Evolutionary conservation across 2,329 filamentous ascomycete species (phyloP), one percentile per base, ranked within the genome.

Genomic region (Aspergillus thermomutatus): DNA sequence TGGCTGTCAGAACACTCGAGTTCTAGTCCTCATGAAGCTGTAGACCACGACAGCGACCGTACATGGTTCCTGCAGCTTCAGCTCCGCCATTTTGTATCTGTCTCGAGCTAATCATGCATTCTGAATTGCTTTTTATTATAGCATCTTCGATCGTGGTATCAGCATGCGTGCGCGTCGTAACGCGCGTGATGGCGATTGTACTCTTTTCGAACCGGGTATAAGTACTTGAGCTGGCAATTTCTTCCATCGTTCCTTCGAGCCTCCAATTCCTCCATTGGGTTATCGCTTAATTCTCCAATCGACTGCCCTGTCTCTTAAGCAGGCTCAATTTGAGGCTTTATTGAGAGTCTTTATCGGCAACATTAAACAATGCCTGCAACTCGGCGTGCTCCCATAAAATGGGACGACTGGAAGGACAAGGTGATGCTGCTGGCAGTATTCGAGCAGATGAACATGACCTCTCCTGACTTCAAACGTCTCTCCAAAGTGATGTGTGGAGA

Each of bases 401-500:
- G 57, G 54, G 49, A 59, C 47, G 54, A 57, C n/a, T 43, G 54
- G 17, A 49, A 50, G 19, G 57, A 59, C 49, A 56, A 54, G 31
- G 53, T 51, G 43, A 46, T 59, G 48, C 52, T 59, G 19, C 45
- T 57, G 23, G 57, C 57, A 11, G 49, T 59, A 9, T 59, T 59
- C 25, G 43, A 48, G 7, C 57, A 57, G 11, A 41, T 25, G 17
- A 59, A 57, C 14, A 52, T 53, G 21, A 43, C 17, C n/a, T 3
- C 27, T 9, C 51, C 54, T 9, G 28, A 59, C 26, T 59, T 49
- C 21, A 41, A 54, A 4, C 47, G 56, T n/a, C 49, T 59, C 19
- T 46, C 57, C 2, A 49, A 59, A 8, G 43, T 52, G 23, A 11
- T 59, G 37, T 49, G 49, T 9, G 55, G 43, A 4, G 41, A 54